phyloP scores from a whole-genome alignment of 2,329 filamentous ascomycete genomes.

The Venturia effusa region DNA sequence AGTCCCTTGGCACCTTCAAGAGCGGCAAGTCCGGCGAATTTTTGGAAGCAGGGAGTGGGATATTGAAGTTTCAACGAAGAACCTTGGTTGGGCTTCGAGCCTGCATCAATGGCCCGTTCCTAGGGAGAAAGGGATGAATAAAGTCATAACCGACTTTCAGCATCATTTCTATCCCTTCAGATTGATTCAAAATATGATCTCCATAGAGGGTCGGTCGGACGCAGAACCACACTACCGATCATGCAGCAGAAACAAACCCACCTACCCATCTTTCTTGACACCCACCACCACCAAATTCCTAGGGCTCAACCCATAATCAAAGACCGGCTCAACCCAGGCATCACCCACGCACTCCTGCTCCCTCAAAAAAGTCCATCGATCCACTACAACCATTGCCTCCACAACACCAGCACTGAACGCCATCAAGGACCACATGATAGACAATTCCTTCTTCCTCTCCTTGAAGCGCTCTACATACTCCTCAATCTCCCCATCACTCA shows the following conservation, averaged over 20 bases:
- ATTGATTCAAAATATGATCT: too few relatives aligned
- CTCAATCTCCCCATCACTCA: conserved; percentile 67
- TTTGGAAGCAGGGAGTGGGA: conserved; percentile 4
- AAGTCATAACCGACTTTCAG: not conserved
- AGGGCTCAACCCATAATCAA: conserved; percentile 77
- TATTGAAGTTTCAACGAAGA: not conserved
- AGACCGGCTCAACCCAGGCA: conserved; percentile 88
- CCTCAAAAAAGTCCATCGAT: conserved; percentile 76
- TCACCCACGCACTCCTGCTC: conserved; percentile 63
- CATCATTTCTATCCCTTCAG: too few relatives aligned
- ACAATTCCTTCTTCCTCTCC: conserved; percentile 66
- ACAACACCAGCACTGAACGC: conserved; percentile 84
- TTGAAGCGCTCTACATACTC: conserved; percentile 56
- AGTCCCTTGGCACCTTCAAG: not conserved
- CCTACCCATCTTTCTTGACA: not conserved
- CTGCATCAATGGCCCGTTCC: not conserved
- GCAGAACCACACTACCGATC: too few relatives aligned
- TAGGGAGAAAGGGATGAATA: not conserved
- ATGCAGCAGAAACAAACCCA: too few relatives aligned
- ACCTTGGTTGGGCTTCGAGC: not conserved
- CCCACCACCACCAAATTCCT: conserved; percentile 90
- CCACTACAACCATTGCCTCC: conserved; percentile 80
- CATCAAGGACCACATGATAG: conserved; percentile 89
- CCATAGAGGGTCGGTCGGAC: too few relatives aligned
- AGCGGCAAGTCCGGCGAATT: not conserved